phyloP scores from a whole-genome alignment of 306 rosid species.

The Rosa persica region DNA sequence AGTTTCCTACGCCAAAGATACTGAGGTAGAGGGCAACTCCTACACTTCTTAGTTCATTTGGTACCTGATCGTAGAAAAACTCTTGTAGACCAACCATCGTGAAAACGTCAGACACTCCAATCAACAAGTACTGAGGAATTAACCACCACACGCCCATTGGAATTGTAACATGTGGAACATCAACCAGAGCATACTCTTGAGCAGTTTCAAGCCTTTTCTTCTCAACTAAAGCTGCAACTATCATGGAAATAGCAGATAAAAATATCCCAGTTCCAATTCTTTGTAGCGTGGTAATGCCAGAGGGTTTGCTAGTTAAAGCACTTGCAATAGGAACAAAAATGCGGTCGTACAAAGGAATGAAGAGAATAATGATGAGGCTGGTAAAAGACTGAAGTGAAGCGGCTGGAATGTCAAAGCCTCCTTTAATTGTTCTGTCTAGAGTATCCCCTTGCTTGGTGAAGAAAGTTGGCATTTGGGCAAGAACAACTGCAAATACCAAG shows the following conservation, averaged over 20 bases:
- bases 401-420: conserved; percentile 40
- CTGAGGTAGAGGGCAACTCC: conserved; percentile 57
- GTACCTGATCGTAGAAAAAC: conserved; percentile 67
- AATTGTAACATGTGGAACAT: conserved; percentile 38
- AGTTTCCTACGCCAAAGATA: conserved; percentile 53
- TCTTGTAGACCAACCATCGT: conserved; percentile 65
- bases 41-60: conserved; percentile 51
- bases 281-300: conserved; percentile 57
- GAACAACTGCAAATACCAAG: conserved; percentile 28
- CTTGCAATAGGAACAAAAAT: conserved; percentile 49
- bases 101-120: conserved; percentile 49
- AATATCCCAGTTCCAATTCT: conserved; percentile 61
- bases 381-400: conserved; percentile 51
- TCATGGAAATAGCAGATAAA: conserved; percentile 33
- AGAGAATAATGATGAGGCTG: conserved; percentile 24
- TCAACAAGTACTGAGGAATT: conserved; percentile 51
- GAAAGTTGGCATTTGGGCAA: conserved; percentile 42
- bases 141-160: conserved; percentile 71
- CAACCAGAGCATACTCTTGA: conserved; percentile 39
- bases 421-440: conserved; percentile 39
- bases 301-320: conserved; percentile 39
- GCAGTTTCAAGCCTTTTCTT: conserved; percentile 49
- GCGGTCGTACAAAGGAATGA: conserved; percentile 49
- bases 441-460: conserved; percentile 47
- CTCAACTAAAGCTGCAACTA: conserved; percentile 51